These are phyloP conservation scores for Colletotrichum shisoi DNA, from an alignment of 2,329 filamentous ascomycete genomes.

Conservation along the genomic window DNA sequence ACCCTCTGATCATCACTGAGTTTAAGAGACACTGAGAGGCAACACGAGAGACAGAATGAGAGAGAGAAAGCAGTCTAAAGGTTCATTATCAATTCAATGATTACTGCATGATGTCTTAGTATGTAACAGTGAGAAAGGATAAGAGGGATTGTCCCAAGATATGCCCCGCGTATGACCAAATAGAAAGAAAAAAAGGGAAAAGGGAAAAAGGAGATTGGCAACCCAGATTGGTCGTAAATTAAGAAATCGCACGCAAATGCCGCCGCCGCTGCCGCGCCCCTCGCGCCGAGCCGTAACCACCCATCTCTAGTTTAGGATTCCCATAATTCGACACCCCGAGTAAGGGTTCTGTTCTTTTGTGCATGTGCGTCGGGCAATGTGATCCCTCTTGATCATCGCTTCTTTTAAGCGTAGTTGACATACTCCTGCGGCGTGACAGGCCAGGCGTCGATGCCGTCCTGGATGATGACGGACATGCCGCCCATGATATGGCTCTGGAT, in stretches of 20 bases:
- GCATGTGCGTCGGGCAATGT: neutral
- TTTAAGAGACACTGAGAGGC: too few species aligned
- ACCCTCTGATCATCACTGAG: too few species aligned
- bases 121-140: constrained; percentile 25
- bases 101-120: constrained; percentile 34
- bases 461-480: constrained; percentile 63
- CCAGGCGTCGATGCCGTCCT: constrained; percentile 57
- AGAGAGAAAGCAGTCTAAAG: neutral
- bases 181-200: neutral
- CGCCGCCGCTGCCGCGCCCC: neutral
- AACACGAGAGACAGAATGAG: neutral
- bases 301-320: constrained; percentile 5
- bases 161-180: neutral
- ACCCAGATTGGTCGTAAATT: constrained; percentile 21
- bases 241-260: constrained; percentile 27
- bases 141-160: constrained; percentile 17
- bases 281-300: constrained; percentile 15
- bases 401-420: constrained; percentile 20
- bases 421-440: constrained; percentile 54
- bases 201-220: constrained; percentile 1
- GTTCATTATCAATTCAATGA: constrained; percentile 33
- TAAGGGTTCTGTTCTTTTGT: neutral
- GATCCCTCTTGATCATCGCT: neutral
- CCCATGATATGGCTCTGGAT: constrained; percentile 62
- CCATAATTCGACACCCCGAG: constrained; percentile 18